Evolutionary conservation across 352 stramenopile species (phyloP), one percentile per base, ranked within the genome.

Genomic region (Globisporangium megalacanthum): DNA sequence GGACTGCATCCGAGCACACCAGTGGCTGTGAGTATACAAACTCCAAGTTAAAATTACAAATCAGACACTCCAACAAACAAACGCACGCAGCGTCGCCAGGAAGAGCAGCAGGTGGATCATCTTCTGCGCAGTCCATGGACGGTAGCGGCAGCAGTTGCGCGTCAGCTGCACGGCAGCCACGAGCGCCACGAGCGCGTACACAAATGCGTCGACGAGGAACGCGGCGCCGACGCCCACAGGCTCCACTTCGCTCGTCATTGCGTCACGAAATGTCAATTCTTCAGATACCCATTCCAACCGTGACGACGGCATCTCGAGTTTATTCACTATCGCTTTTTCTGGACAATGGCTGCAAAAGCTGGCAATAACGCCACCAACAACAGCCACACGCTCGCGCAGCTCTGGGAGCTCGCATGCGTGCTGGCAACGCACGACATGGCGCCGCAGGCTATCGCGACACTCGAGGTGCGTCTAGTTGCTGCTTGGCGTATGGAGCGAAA

Each of bases 101-200:
- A 94, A 87, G 68, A 95, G 87, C 52, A 95, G 72, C 57, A 89
- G 17, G 55, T 95, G 86, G 49, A 93, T 75, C 77, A 92, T 89
- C 66, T 95, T 95, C 66, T 95, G 86, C 60, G 91, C 77, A 6
- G 83, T 95, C 83, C 83, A 94, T 3, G 82, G 79, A 3, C 76
- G 77, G 66, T 95, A 94, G 29, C 83, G 79, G 35, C 73, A 84
- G 69, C 83, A 93, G 48, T 93, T 95, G 47, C 86, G 86, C 44
- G 80, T 70, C n/a, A 95, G 62, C 60, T 95, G 86, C 37, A 86
- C 69, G 20, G 78, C 68, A 10, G 79, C 66, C 3, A 69, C 70
- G 15, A 68, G 68, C n/a, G 69, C 79, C 25, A 93, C 75, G 6
- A 90, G 49, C 42, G 78, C 78, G 39, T 93, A 93, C 13, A 77